Evolutionary conservation across 2,329 filamentous ascomycete genomes (phyloP).

Genomic region (Fusarium cyanostomum): DNA sequence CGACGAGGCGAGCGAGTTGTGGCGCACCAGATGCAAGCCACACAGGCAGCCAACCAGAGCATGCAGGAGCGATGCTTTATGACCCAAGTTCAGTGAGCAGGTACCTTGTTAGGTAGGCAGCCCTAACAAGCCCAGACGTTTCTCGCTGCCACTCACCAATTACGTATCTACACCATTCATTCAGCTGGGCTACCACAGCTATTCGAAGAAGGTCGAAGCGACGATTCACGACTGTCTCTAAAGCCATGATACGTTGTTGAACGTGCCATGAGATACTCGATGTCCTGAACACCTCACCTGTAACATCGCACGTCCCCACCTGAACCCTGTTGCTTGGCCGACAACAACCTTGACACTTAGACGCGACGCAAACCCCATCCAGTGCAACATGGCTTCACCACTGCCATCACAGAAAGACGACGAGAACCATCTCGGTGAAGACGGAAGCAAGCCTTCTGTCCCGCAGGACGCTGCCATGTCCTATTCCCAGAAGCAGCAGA

Average conservation of each 20-base stretch:
- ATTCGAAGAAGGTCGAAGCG: neutral
- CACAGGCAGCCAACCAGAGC: conserved; percentile 36
- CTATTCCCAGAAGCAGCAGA: conserved; percentile 35
- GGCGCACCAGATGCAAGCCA: conserved; percentile 39
- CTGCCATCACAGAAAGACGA: conserved; percentile 28
- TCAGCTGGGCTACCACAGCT: too few species aligned
- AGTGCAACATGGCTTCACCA: conserved; percentile 32
- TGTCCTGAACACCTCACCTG: neutral
- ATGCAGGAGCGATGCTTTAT: conserved; percentile 9
- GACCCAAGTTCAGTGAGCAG: conserved; percentile 4
- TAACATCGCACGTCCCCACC: conserved; percentile 11
- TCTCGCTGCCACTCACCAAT: too few species aligned
- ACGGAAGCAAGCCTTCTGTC: conserved; percentile 16
- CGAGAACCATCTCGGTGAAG: conserved; percentile 24
- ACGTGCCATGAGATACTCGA: neutral
- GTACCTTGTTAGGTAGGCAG: too few species aligned
- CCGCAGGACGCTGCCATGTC: conserved; percentile 34
- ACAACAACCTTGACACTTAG: conserved; percentile 23
- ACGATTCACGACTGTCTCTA: neutral
- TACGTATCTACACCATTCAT: too few species aligned
- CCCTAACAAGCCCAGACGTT: neutral
- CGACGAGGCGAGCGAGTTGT: conserved; percentile 32
- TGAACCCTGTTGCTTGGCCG: conserved; percentile 35
- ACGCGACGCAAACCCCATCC: conserved; percentile 12
- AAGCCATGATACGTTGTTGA: neutral